Base-by-base conservation (phyloP, 257 asterid species). In the Lavandula angustifolia region DNA sequence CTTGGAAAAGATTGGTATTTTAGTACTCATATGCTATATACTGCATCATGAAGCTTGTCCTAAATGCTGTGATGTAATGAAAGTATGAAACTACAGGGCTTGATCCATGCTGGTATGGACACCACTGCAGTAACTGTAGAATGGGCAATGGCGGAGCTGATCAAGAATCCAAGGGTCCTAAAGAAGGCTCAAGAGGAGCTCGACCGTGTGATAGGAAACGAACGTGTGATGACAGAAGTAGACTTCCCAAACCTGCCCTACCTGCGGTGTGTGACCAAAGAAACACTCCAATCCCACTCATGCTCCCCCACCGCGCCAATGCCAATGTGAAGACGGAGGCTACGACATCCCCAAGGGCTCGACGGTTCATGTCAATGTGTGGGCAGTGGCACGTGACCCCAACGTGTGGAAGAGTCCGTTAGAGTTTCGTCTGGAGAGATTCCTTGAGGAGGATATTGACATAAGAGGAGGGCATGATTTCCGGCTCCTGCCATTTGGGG, bases 341-440 rank as follows among this genome's bases (percentile, higher is more conserved):
- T 66, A 66, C 10, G 64, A 66, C 56, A 33, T 66, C 71, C 71
- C 72, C 64, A 67, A 67, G 72, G 72, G 72, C 14, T 29, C 64
- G 0, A 67, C 41, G 7, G 64, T 67, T 33, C 64, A 80, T 3
- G 95, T 87, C 6, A 87, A 87, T 7, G 92, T 87, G 4, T 87
- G 95, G 95, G 92, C 95, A 0, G 73, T 87, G 9, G 92, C 80
- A 7, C 87, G 92, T 5, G 92, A 87, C 63, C 90, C 86, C 0
- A 16, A 51, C 3, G 82, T 78, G n/a, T 87, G 95, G 92, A 76
- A 74, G 53, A 78, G 74, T 18, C 85, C 90, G 1, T 59, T 43
- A 17, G 92, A 82, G 50, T 85, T 85, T 40, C 67, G 86, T 16
- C 95, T 90, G 0, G 95, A 85, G 55, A 82, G 92, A 74, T 82